Evolutionary conservation across 2,329 filamentous ascomycete genomes (phyloP).

Genomic region (Pezicula rhizophila): DNA sequence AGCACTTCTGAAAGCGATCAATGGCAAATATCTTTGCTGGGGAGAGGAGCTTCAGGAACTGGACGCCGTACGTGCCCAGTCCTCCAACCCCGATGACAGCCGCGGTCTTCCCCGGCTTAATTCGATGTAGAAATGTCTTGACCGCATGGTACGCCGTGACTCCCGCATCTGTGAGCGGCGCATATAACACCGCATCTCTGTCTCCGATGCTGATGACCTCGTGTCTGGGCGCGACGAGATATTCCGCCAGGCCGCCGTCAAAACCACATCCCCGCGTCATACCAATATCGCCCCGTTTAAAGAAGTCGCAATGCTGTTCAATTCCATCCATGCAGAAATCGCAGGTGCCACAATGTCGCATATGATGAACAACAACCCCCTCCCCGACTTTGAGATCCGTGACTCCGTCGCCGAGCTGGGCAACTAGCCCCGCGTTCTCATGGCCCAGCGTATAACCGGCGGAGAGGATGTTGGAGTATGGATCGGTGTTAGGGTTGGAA

Average conservation of each 20-base stretch:
- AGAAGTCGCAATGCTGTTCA: neutral
- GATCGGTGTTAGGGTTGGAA: neutral
- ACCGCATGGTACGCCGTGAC: neutral
- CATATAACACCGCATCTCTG: neutral
- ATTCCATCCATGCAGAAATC: neutral
- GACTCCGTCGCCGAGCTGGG: neutral
- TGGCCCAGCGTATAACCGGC: neutral
- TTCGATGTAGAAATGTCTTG: neutral
- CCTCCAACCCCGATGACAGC: neutral
- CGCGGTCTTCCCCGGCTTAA: neutral
- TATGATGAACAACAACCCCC: neutral
- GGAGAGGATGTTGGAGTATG: neutral
- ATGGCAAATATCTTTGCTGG: neutral
- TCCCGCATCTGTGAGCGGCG: neutral
- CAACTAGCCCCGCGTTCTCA: neutral
- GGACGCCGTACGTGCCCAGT: neutral
- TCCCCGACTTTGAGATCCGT: neutral
- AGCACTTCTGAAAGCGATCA: neutral
- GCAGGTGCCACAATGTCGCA: neutral
- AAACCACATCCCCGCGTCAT: neutral
- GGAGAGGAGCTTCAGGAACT: neutral
- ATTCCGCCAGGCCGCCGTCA: neutral
- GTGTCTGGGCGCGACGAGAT: neutral
- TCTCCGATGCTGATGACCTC: neutral
- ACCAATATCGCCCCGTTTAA: neutral